Evolutionary conservation across 1,284 basidiomycete species (phyloP).

Genomic region (Flammula alnicola): DNA sequence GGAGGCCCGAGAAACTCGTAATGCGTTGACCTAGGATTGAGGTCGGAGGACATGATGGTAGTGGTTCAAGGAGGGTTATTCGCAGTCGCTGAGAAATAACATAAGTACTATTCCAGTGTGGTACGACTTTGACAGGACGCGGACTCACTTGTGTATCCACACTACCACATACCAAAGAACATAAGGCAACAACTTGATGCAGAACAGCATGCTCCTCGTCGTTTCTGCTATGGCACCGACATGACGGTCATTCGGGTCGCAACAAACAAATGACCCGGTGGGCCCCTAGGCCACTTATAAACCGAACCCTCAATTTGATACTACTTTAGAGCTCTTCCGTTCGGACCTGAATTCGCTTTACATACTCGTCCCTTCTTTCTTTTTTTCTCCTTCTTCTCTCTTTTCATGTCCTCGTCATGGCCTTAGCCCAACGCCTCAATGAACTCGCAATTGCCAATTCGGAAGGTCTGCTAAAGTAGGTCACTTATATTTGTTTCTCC

Average conservation of each 20-base stretch:
- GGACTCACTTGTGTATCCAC: neutral
- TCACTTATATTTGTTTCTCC: slow-evolving; percentile 3
- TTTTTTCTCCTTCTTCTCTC: slow-evolving; percentile 21
- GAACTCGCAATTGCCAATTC: slow-evolving; percentile 47
- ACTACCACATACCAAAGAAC: no score
- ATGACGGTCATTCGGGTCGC: no score
- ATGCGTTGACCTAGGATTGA: slow-evolving; percentile 70
- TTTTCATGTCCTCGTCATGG: slow-evolving; percentile 32
- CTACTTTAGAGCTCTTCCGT: slow-evolving; percentile 2
- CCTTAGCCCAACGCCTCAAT: slow-evolving; percentile 48
- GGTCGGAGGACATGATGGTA: slow-evolving; percentile 33
- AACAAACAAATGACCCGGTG: no score
- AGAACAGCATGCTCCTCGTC: no score
- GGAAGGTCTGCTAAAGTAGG: slow-evolving; percentile 47
- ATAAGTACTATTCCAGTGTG: neutral
- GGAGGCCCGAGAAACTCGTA: slow-evolving; percentile 90
- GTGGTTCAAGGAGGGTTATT: slow-evolving; percentile 6
- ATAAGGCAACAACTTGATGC: no score
- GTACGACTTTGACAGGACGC: slow-evolving; percentile 2
- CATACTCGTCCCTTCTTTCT: slow-evolving; percentile 15
- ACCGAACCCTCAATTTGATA: no score
- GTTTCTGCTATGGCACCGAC: no score
- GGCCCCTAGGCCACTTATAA: no score
- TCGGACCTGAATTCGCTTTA: slow-evolving; percentile 6
- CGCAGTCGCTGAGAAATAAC: no score